Evolutionary conservation across 495 filamentous ascomycete genomes (phyloP), one percentile per base, ranked within the genome.

Genomic region (Xylaria castorea): DNA sequence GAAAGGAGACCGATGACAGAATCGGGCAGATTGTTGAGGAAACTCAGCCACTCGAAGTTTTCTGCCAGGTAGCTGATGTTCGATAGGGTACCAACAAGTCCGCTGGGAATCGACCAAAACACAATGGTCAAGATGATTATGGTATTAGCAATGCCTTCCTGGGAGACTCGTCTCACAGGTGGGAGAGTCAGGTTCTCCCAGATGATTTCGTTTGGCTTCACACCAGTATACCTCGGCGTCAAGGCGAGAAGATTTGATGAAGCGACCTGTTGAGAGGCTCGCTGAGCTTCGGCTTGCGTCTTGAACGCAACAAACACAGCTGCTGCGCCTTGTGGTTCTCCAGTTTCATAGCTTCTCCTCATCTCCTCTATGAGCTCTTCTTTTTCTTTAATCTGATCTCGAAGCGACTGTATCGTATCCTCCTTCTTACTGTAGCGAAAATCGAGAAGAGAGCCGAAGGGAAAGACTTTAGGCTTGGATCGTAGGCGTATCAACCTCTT

Each of bases 101-200:
- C 92, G 48, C 94, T 91, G 5, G 94, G 94, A 73, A 97, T 93
- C 0, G 93, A 92, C 93, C 93, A 97, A 85, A 97, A 97, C 74
- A 97, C 85, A 79, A 97, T 91, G 75, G 93, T 84, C 9, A 86
- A 90, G 14, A 85, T 78, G 30, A 97, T 87, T 76, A 91, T 87
- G 64, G 84, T 86, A 62, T 91, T 83, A 34, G 92, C 91, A 16
- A 85, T 84, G 50, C 90, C 85, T 69, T 90, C 85, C 62, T 93
- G 90, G 64, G 93, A 84, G 60, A 96, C 84, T 50, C 91, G 88
- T 76, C 93, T 91, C 88, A 91, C 92, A 90, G 93, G 96, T 71
- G 87, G 89, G 76, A 97, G 93, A 25, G 89, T 86, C 51, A 97
- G 86, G 74, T 94, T 94, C 57, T 83, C 83, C 94, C 94, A 97